These are phyloP conservation scores for Funneliformis caledonium DNA, from an alignment of 371 early-diverging fungal genomes.

Conservation along the genomic window DNA sequence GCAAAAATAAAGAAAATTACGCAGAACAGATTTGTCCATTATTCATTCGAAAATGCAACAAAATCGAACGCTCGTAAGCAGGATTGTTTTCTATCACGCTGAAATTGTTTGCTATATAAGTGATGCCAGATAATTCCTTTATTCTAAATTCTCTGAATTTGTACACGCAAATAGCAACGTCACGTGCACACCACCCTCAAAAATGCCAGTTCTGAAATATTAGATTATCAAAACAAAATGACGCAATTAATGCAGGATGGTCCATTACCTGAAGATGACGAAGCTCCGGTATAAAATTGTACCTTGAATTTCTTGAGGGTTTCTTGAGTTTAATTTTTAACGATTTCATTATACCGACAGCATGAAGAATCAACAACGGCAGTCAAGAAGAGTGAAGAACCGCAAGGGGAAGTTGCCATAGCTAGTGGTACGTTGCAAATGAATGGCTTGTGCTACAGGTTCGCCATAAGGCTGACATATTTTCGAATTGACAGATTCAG, in stretches of 20 bases:
- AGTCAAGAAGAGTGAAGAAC: constrained; percentile 33
- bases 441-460: constrained; percentile 30
- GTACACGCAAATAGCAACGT: constrained; percentile 21
- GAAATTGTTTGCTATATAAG: constrained; percentile 33
- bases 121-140: constrained; percentile 34
- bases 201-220: constrained; percentile 38
- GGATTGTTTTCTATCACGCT: constrained; percentile 30
- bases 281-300: constrained; percentile 34
- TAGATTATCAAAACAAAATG: constrained; percentile 32
- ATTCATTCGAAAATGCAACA: constrained; percentile 36
- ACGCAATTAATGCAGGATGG: constrained; percentile 32
- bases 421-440: constrained; percentile 36
- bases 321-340: constrained; percentile 31
- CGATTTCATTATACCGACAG: constrained; percentile 37
- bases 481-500: constrained; percentile 31
- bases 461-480: constrained; percentile 28
- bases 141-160: constrained; percentile 25
- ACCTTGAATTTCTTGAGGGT: not conserved
- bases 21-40: constrained; percentile 34
- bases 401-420: constrained; percentile 27
- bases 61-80: constrained; percentile 34
- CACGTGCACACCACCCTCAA: constrained; percentile 27
- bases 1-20: constrained; percentile 36
- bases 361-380: constrained; percentile 36
- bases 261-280: constrained; percentile 8